phyloP scores from a whole-genome alignment of 2,329 filamentous ascomycete species.

The Epichloe coenophiala region DNA sequence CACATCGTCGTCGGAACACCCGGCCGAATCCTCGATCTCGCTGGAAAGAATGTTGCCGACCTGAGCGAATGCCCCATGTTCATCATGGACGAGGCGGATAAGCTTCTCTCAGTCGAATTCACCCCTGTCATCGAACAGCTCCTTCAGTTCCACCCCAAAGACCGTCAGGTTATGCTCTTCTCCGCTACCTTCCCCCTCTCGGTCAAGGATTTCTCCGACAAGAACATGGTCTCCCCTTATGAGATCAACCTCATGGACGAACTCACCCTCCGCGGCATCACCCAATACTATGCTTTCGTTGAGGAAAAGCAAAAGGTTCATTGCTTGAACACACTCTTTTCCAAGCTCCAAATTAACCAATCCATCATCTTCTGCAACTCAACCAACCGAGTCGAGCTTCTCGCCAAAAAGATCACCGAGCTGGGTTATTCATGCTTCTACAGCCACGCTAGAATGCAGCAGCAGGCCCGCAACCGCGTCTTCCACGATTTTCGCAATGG shows the following conservation, averaged over 20 bases:
- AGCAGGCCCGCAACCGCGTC: constrained; percentile 91
- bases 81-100: constrained; percentile 99
- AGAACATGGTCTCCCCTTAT: constrained; percentile 91
- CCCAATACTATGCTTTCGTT: constrained; percentile 97
- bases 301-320: constrained; percentile 99
- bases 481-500: constrained; percentile 99
- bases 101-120: constrained; percentile 91
- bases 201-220: constrained; percentile 95
- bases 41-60: constrained; percentile 92
- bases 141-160: constrained; percentile 87
- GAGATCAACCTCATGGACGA: constrained; percentile 99
- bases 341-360: constrained; percentile 98
- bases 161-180: constrained; percentile 98
- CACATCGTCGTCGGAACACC: constrained; percentile 97
- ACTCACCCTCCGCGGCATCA: constrained; percentile 92
- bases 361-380: constrained; percentile 99
- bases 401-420: constrained; percentile 98
- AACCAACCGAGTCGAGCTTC: constrained; percentile 90
- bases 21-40: constrained; percentile 88
- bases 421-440: constrained; percentile 99
- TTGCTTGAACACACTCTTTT: constrained; percentile 96
- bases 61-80: constrained; percentile 94
- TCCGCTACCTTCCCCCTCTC: constrained; percentile 95
- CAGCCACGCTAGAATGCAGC: constrained; percentile 95
- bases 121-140: constrained; percentile 96